Evolutionary conservation across 805 yeast species (phyloP).

Genomic region (Myxozyma sirexii): DNA sequence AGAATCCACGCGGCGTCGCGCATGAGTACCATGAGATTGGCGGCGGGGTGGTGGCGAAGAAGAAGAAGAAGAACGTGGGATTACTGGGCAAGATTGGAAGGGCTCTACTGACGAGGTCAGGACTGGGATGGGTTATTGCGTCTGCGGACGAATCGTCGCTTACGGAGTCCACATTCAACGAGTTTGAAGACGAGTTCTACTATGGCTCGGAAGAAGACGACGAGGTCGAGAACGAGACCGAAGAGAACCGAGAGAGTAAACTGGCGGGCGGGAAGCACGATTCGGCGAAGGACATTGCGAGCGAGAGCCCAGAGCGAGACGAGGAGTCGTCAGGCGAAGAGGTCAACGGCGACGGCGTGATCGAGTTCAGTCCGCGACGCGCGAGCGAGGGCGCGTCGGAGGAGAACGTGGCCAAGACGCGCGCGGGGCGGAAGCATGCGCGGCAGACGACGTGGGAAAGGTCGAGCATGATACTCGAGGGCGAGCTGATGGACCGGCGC

Average conservation of each 20-base stretch:
- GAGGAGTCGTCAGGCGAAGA: conserved; percentile 6
- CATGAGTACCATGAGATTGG: no score
- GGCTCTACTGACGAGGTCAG: conserved; percentile 15
- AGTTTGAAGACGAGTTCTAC: conserved; percentile 16
- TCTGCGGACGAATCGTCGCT: neutral
- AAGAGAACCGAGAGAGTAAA: neutral
- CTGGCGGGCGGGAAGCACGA: neutral
- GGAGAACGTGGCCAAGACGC: neutral
- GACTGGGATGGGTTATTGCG: conserved; percentile 19
- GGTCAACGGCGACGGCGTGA: conserved; percentile 1
- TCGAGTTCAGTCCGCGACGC: conserved; percentile 8
- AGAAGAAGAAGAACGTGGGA: neutral
- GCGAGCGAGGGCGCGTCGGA: no score
- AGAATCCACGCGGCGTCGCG: no score
- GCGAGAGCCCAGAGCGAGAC: neutral
- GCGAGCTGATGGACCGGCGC: conserved; percentile 34
- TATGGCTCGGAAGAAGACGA: conserved; percentile 18
- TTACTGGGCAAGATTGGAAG: neutral
- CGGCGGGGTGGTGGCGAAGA: no score
- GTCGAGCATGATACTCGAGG: conserved; percentile 23
- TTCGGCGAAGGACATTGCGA: neutral
- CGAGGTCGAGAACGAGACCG: conserved; percentile 8
- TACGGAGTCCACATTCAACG: conserved; percentile 12
- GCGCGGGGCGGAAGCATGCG: conserved; percentile 8
- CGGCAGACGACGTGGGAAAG: conserved; percentile 29